These are phyloP conservation scores for Cladophialophora carrionii DNA, from an alignment of 2,329 filamentous ascomycete species.

Conservation along the genomic window DNA sequence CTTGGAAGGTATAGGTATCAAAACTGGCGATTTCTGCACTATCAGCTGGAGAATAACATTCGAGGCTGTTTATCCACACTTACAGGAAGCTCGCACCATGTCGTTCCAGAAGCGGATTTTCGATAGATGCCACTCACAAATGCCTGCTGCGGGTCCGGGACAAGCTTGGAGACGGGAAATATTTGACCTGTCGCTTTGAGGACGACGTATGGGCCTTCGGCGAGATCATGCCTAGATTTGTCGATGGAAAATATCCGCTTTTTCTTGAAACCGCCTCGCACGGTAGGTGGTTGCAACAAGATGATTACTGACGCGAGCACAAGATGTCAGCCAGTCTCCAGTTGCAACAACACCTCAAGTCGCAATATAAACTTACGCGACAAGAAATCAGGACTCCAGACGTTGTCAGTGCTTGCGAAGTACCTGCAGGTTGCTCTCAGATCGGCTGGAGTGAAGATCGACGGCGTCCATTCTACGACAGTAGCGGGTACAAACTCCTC, in stretches of 20 bases:
- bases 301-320: conserved; percentile 19
- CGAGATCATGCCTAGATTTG: conserved; percentile 22
- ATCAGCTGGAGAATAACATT: neutral
- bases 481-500: conserved; percentile 31
- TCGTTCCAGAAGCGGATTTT: conserved; percentile 13
- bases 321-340: neutral
- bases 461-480: conserved; percentile 28
- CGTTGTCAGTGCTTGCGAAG: conserved; percentile 28
- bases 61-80: neutral
- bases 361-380: conserved; percentile 16
- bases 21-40: neutral
- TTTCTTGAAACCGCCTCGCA: conserved; percentile 13
- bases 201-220: conserved; percentile 31
- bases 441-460: conserved; percentile 24
- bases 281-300: conserved; percentile 26
- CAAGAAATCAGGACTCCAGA: conserved; percentile 31
- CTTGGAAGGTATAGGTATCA: conserved; percentile 31
- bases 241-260: conserved; percentile 30
- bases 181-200: conserved; percentile 29
- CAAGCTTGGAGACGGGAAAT: conserved; percentile 27
- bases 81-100: conserved; percentile 20
- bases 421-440: conserved; percentile 23
- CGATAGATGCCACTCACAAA: conserved; percentile 29
- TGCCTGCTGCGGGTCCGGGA: conserved; percentile 29
- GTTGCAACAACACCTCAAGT: neutral